These are phyloP conservation scores for Carex kokanica DNA, from an alignment of 176 grass and related monocot genomes.

Conservation along the genomic window DNA sequence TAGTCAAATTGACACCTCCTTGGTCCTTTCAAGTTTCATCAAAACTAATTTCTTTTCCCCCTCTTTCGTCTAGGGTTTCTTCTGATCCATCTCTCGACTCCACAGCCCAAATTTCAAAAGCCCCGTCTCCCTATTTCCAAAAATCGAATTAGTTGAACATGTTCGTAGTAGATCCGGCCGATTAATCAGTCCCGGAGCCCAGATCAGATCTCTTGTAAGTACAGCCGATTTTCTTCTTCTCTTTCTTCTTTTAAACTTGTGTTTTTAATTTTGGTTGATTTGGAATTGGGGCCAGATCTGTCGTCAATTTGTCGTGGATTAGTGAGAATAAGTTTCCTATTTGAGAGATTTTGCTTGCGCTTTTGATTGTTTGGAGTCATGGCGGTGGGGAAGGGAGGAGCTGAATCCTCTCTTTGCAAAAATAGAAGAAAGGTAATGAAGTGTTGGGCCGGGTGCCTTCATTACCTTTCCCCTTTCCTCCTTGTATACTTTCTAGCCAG, in stretches of 20 bases:
- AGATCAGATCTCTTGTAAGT: conserved; percentile 26
- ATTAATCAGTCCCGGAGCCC: conserved; percentile 27
- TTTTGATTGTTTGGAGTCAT: conserved; percentile 18
- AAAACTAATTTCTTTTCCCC: background rate
- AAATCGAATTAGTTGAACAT: background rate
- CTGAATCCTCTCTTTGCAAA: background rate
- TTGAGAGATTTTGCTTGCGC: conserved; percentile 4
- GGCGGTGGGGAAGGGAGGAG: background rate
- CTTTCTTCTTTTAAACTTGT: background rate
- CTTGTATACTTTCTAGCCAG: background rate
- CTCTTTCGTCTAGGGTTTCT: conserved; percentile 22
- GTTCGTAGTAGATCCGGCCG: conserved; percentile 26
- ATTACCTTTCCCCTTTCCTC: background rate
- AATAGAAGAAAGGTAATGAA: conserved; percentile 4
- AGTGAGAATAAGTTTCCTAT: background rate
- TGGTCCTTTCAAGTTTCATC: too few species aligned
- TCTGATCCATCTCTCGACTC: conserved; percentile 4
- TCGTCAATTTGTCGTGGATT: background rate
- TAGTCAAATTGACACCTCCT: conserved; percentile 13
- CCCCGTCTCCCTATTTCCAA: conserved; percentile 6
- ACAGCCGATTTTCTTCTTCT: background rate
- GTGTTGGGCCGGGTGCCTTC: conserved; percentile 4
- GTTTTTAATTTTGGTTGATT: conserved; percentile 13
- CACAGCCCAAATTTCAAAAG: conserved; percentile 34
- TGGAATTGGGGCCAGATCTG: conserved; percentile 24